phyloP scores from a whole-genome alignment of 768 basidiomycete species.

The Hericium coralloides region DNA sequence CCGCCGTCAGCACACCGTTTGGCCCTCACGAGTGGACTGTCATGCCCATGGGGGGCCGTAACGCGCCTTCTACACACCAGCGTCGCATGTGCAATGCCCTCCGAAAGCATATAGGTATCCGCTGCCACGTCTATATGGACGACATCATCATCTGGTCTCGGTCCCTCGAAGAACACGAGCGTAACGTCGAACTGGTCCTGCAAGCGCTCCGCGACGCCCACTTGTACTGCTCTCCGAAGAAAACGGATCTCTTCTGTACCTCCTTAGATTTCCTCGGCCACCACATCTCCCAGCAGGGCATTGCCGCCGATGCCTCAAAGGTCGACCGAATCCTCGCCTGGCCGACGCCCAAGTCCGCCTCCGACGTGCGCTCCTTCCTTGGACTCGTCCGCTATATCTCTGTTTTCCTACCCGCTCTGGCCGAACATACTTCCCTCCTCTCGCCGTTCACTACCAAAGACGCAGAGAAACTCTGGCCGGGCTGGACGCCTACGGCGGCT shows the following conservation, averaged over 20 bases:
- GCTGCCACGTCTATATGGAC: conserved; percentile 39
- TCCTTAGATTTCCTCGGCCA: conserved; percentile 4
- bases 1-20: no score
- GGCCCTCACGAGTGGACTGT: no score
- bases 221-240: conserved; percentile 12
- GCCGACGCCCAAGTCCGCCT: not conserved
- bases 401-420: not conserved
- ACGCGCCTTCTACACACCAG: no score
- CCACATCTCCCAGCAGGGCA: no score
- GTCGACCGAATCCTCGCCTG: not conserved
- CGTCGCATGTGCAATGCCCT: conserved; percentile 26
- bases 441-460: not conserved
- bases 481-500: not conserved
- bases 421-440: not conserved
- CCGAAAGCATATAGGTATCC: conserved; percentile 23
- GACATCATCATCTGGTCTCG: no score
- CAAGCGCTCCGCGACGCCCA: conserved; percentile 7
- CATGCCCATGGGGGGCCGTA: no score
- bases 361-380: not conserved
- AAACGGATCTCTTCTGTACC: conserved; percentile 9
- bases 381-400: not conserved
- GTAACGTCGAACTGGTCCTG: conserved; percentile 11
- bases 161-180: conserved; percentile 14
- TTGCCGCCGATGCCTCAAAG: not conserved
- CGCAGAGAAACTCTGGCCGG: not conserved